Conservation (phyloP, 2,329 filamentous ascomycete genomes). For the Neopestalotiopsis sp. region DNA sequence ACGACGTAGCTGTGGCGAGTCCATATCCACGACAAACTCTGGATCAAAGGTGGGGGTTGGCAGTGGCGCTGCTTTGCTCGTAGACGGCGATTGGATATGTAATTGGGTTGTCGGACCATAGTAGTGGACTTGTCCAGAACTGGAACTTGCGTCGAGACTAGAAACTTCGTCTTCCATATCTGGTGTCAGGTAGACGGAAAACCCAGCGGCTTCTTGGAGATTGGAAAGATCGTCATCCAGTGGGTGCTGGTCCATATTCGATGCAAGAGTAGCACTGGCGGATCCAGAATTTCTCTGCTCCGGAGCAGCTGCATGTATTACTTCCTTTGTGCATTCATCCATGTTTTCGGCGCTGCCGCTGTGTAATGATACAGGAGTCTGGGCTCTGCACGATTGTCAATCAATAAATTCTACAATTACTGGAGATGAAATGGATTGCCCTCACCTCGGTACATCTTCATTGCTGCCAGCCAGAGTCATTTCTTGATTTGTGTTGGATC, state of each 20-base stretch:
- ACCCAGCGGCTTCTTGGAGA: neutral
- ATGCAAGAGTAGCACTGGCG: neutral
- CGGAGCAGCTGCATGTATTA: neutral
- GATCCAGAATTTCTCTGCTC: neutral
- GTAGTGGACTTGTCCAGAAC: neutral
- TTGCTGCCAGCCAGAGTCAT: neutral
- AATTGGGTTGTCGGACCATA: neutral
- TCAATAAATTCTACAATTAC: neutral
- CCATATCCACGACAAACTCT: neutral
- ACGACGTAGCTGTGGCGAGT: neutral
- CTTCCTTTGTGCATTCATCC: neutral
- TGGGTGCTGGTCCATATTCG: neutral
- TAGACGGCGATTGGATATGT: neutral
- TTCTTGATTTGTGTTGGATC: neutral
- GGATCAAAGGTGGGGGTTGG: neutral
- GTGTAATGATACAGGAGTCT: neutral
- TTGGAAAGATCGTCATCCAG: neutral
- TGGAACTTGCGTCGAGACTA: neutral
- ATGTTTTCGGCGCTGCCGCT: neutral
- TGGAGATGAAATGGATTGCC: neutral
- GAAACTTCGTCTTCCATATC: neutral
- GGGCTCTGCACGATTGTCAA: neutral
- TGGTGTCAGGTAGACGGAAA: neutral
- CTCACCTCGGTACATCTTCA: neutral
- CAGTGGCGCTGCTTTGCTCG: neutral